Percentiles rank a stretch among this genome's conserved stretches.
Conservation (phyloP, 2,329 filamentous ascomycete genomes). For the Penicillium sp. region DNA sequence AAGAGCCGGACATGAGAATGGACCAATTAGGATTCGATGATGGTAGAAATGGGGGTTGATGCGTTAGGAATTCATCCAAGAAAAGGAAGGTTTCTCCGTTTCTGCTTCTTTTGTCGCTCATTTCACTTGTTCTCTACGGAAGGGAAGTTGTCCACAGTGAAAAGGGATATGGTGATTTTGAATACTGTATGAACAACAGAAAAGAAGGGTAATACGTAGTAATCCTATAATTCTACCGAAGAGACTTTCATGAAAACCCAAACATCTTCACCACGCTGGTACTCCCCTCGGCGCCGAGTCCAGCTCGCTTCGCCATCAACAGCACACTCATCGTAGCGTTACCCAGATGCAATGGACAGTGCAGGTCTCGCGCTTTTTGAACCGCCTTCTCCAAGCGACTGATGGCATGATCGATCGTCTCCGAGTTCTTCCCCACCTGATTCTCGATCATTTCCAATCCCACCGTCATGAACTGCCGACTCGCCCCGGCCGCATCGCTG, state of each 20-base stretch:
- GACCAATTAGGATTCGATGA: too few relatives aligned
- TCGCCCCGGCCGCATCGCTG: conserved; percentile 44
- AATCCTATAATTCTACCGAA: too few relatives aligned
- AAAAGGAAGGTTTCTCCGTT: too few relatives aligned
- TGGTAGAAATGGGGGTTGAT: too few relatives aligned
- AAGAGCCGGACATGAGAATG: too few relatives aligned
- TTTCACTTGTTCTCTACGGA: too few relatives aligned
- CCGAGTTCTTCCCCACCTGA: conserved; percentile 22
- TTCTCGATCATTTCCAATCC: conserved; percentile 35
- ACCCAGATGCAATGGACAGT: conserved; percentile 35
- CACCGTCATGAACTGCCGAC: conserved; percentile 39
- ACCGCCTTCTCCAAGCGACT: conserved; percentile 37
- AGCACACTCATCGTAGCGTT: conserved; percentile 34
- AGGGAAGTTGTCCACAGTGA: too few relatives aligned
- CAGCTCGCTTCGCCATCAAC: conserved; percentile 27
- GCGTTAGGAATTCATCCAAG: too few relatives aligned
- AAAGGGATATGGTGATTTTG: too few relatives aligned
- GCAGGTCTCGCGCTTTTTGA: conserved; percentile 36
- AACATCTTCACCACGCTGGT: conserved; percentile 31
- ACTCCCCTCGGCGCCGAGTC: conserved; percentile 25
- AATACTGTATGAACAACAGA: too few relatives aligned
- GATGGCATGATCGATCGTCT: conserved; percentile 35
- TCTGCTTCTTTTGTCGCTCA: too few relatives aligned
- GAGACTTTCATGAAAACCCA: conserved; percentile 15
- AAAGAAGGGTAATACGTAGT: not conserved